A percentile compares a stretch with the other conserved stretches of the same genome.
phyloP scores from a whole-genome alignment of 441 rosid species.

The Pelargonium cotyledonis region DNA sequence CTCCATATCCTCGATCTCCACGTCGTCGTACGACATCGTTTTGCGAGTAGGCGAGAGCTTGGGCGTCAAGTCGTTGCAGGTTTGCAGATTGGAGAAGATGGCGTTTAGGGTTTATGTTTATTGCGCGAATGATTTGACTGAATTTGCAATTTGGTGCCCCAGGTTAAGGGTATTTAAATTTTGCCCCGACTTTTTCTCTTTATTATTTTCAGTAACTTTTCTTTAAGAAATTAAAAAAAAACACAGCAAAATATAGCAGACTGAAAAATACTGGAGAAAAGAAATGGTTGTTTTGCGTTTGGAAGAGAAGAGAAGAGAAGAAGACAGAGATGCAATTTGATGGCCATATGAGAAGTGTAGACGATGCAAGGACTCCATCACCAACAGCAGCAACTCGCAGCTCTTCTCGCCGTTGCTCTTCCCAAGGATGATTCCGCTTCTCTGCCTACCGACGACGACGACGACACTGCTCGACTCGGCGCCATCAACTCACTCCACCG shows the following conservation, averaged over 20 bases:
- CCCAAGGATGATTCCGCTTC: conserved; percentile 48
- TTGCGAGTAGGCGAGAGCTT: not conserved
- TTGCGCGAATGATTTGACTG: not conserved
- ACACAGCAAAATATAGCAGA: too few species aligned
- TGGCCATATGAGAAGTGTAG: not conserved
- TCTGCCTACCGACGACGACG: conserved; percentile 39
- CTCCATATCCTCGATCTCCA: conserved; percentile 92
- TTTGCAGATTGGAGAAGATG: not conserved
- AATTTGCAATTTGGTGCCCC: not conserved
- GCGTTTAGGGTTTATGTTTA: not conserved
- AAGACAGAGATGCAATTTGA: too few species aligned
- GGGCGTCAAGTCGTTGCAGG: too few species aligned
- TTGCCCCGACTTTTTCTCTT: not conserved
- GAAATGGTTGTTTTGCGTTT: too few species aligned
- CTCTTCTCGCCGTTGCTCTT: conserved; percentile 74
- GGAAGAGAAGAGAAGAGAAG: too few species aligned
- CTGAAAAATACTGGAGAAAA: too few species aligned
- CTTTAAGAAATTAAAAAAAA: too few species aligned
- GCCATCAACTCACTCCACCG: conserved; percentile 84
- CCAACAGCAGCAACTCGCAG: conserved; percentile 69
- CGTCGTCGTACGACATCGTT: conserved; percentile 90
- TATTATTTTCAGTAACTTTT: too few species aligned
- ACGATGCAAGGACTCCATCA: conserved; percentile 31
- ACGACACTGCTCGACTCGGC: conserved; percentile 58
- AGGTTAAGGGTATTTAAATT: not conserved